phyloP scores from a whole-genome alignment of 106 monocot genomes.

The Acorus gramineus region DNA sequence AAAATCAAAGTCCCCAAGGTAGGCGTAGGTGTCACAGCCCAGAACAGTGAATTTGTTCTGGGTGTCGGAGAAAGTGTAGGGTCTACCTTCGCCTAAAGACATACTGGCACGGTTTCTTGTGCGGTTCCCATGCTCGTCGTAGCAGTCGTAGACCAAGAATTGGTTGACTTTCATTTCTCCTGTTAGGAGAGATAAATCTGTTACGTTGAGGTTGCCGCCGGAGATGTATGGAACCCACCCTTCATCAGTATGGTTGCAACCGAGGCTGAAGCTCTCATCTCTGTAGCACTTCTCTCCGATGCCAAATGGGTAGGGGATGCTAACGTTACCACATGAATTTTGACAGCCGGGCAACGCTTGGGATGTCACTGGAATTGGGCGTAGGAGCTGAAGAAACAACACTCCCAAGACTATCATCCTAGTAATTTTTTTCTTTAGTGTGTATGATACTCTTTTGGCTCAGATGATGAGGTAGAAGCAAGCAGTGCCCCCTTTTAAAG shows the following conservation, averaged over 20 bases:
- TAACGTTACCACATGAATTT: conserved; percentile 17
- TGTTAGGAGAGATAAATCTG: not conserved
- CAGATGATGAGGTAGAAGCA: too few species aligned
- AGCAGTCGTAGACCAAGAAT: conserved; percentile 12
- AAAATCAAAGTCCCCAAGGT: not conserved
- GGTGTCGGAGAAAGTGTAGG: conserved; percentile 7
- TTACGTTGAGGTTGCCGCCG: conserved; percentile 4
- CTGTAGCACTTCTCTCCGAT: conserved; percentile 12
- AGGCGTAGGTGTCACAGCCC: conserved; percentile 30
- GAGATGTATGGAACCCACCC: not conserved
- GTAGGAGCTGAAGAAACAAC: too few species aligned
- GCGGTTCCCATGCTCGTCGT: not conserved
- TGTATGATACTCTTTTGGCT: too few species aligned
- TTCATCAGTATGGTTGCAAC: conserved; percentile 5
- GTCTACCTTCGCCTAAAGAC: not conserved
- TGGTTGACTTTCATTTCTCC: conserved; percentile 1
- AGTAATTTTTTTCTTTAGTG: too few species aligned
- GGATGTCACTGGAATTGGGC: too few species aligned
- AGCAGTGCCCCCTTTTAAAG: too few species aligned
- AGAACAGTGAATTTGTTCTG: conserved; percentile 24
- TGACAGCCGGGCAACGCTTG: conserved; percentile 7
- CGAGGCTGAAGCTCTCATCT: conserved; percentile 1
- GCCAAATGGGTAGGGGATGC: conserved; percentile 41
- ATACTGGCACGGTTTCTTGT: not conserved
- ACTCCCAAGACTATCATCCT: too few species aligned